phyloP scores from a whole-genome alignment of 805 yeast species.

The Saccharomyces eubayanus region DNA sequence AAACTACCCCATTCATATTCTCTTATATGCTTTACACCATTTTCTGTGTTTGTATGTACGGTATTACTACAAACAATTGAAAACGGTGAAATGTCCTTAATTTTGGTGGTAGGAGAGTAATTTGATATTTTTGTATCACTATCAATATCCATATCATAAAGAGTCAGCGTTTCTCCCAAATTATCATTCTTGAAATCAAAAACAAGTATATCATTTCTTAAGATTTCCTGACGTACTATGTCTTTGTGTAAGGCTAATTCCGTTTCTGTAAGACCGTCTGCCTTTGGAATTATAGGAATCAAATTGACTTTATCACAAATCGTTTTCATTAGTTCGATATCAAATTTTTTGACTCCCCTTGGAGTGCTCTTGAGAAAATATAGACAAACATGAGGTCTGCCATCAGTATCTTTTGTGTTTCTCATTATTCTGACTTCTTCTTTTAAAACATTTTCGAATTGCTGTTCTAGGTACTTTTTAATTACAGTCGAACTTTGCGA shows the following conservation, averaged over 20 bases:
- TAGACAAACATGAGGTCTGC: slow-evolving; percentile 67
- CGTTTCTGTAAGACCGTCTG: slow-evolving; percentile 64
- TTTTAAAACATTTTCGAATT: slow-evolving; percentile 61
- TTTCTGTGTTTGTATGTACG: slow-evolving; percentile 13
- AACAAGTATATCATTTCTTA: slow-evolving; percentile 48
- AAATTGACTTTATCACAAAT: slow-evolving; percentile 70
- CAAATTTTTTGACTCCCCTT: slow-evolving; percentile 39
- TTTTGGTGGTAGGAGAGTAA: slow-evolving; percentile 2
- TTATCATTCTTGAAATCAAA: slow-evolving; percentile 67
- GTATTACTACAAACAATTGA: slow-evolving; percentile 54
- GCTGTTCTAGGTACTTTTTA: slow-evolving; percentile 54
- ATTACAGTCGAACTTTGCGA: slow-evolving; percentile 41
- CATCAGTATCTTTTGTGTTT: slow-evolving; percentile 64
- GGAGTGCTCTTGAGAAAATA: slow-evolving; percentile 65
- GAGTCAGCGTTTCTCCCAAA: slow-evolving; percentile 10
- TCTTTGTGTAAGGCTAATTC: slow-evolving; percentile 52
- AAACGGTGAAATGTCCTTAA: slow-evolving; percentile 50
- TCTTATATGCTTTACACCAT: slow-evolving; percentile 40
- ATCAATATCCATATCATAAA: slow-evolving; percentile 21
- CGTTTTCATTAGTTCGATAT: slow-evolving; percentile 59
- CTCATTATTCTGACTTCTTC: slow-evolving; percentile 71
- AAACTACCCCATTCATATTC: slow-evolving; percentile 64
- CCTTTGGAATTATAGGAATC: slow-evolving; percentile 72
- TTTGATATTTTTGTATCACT: not conserved
- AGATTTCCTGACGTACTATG: slow-evolving; percentile 48